phyloP scores from a whole-genome alignment of 1,284 basidiomycete genomes.

The Ustilago shanxiensis region DNA sequence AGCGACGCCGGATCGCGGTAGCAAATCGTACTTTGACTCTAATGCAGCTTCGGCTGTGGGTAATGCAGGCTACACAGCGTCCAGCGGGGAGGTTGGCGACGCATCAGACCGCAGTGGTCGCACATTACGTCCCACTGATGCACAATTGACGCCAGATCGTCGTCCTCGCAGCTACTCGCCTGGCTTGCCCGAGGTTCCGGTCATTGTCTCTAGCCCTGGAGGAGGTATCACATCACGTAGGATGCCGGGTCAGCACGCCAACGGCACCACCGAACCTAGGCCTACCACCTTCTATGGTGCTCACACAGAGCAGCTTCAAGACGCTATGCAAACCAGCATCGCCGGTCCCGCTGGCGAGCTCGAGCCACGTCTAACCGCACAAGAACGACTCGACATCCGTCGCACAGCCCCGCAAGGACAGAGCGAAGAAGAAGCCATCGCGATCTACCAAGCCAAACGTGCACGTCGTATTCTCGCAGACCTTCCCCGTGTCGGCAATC shows the following conservation, averaged over 20 bases:
- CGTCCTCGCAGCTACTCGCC: constrained; percentile 57
- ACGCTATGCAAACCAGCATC: constrained; percentile 48
- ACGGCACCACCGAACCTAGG: constrained; percentile 4
- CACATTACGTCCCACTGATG: constrained; percentile 13
- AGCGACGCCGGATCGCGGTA: constrained; percentile 5
- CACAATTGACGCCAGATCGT: constrained; percentile 22
- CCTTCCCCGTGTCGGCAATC: constrained; percentile 83
- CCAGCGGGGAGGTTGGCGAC: not conserved
- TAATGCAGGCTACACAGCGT: not conserved
- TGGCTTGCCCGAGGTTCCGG: constrained; percentile 54
- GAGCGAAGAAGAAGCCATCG: constrained; percentile 56
- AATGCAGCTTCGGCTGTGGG: not conserved
- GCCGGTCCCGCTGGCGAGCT: constrained; percentile 33
- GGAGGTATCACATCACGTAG: constrained; percentile 59
- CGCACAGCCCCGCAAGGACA: constrained; percentile 21
- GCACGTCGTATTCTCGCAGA: constrained; percentile 72
- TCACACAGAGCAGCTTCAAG: constrained; percentile 48
- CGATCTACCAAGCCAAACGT: constrained; percentile 54
- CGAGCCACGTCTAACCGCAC: constrained; percentile 36
- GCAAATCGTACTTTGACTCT: constrained; percentile 37
- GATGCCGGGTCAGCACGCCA: constrained; percentile 39
- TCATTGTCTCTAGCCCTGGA: constrained; percentile 59
- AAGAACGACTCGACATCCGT: constrained; percentile 37
- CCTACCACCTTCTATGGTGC: constrained; percentile 39
- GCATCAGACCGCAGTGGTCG: constrained; percentile 22